Conservation (phyloP, 148 eudicot species). For the Polygonum maritimum region DNA sequence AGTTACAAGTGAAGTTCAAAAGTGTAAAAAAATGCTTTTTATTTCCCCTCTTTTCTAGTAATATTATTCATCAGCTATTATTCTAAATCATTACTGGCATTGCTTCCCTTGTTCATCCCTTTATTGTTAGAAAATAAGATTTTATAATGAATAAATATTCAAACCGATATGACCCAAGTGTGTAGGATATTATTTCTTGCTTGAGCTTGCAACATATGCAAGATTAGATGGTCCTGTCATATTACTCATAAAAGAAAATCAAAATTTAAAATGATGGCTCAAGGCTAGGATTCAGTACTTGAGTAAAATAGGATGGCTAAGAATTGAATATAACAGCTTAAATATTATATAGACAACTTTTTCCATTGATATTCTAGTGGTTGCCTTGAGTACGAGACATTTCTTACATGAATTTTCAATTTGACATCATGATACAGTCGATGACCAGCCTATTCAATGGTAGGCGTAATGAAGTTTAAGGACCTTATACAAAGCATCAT, state of each 20-base stretch:
- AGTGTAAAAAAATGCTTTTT: too few species aligned
- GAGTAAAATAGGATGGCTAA: not conserved
- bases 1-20: too few species aligned
- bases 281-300: not conserved
- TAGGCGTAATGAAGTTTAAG: not conserved
- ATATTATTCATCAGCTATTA: too few species aligned
- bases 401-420: not conserved
- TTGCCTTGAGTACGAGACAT: not conserved
- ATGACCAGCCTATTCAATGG: not conserved
- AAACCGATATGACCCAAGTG: not conserved
- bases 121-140: not conserved
- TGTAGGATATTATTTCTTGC: not conserved
- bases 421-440: not conserved
- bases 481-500: not conserved
- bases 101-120: not conserved
- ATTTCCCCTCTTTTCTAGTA: too few species aligned
- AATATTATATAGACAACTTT: not conserved
- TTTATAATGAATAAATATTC: not conserved
- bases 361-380: not conserved
- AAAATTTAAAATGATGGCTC: not conserved
- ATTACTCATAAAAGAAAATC: not conserved
- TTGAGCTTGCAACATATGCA: not conserved
- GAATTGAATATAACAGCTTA: not conserved
- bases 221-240: not conserved
- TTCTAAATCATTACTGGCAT: not conserved